These are phyloP conservation scores for Cordia subcordata DNA, from an alignment of 257 asterid genomes.

Conservation along the genomic window DNA sequence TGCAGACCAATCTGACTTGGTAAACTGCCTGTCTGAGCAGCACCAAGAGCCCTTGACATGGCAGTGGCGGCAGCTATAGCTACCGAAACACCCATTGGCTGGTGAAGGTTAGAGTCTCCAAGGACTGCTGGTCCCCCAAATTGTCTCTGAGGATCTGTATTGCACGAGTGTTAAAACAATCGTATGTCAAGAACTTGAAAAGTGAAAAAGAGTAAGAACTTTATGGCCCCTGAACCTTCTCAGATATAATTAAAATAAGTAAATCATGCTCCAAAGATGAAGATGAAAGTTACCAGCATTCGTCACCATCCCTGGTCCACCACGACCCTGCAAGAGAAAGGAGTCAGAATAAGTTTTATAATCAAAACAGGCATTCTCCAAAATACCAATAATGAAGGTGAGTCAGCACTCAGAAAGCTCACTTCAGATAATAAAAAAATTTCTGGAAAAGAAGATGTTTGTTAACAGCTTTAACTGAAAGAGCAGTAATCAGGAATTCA, in stretches of 20 bases:
- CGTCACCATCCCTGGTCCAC: slow-evolving; percentile 71
- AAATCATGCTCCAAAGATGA: slow-evolving; percentile 1
- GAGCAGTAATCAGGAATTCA: too few species aligned
- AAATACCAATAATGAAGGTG: background rate
- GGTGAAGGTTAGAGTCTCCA: slow-evolving; percentile 53
- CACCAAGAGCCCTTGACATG: slow-evolving; percentile 89
- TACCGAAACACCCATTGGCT: slow-evolving; percentile 76
- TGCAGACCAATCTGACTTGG: slow-evolving; percentile 42
- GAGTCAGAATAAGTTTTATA: slow-evolving; percentile 7
- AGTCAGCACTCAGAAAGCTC: too few species aligned
- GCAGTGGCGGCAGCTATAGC: slow-evolving; percentile 79
- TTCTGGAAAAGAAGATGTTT: too few species aligned
- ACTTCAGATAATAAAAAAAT: too few species aligned
- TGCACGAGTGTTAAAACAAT: background rate
- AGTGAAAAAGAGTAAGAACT: background rate
- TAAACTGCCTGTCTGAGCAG: slow-evolving; percentile 48
- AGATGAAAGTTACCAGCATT: slow-evolving; percentile 49
- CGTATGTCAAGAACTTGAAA: background rate
- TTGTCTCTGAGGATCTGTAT: slow-evolving; percentile 59
- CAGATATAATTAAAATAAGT: background rate
- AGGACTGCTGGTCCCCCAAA: slow-evolving; percentile 51
- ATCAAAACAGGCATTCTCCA: background rate
- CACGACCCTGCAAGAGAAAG: slow-evolving; percentile 71
- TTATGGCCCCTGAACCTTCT: background rate
- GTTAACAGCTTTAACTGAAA: too few species aligned